phyloP scores from a whole-genome alignment of 2,329 filamentous ascomycete species.

The Aspergillus fumigatiaffinis region DNA sequence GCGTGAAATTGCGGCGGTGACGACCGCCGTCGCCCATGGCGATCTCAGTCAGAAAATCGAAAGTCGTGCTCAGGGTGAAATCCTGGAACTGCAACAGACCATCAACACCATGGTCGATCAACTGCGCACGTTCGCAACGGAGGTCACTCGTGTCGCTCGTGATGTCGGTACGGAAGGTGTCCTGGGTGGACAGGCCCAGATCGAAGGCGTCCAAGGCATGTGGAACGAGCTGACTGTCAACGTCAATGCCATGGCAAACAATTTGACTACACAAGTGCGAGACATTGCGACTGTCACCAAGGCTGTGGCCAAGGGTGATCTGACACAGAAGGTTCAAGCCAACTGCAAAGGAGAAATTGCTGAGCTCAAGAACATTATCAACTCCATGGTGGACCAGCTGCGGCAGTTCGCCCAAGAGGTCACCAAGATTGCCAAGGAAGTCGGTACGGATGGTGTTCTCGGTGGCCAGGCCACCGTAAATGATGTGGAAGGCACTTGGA shows the following conservation, averaged over 20 bases:
- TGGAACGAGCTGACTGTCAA: constrained; percentile 85
- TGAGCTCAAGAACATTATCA: constrained; percentile 96
- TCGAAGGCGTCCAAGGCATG: constrained; percentile 80
- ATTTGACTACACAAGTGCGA: constrained; percentile 81
- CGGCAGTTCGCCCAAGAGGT: constrained; percentile 97
- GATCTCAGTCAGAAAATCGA: constrained; percentile 83
- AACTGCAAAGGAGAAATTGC: constrained; percentile 88
- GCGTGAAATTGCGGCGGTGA: constrained; percentile 79
- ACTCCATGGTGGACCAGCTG: constrained; percentile 97
- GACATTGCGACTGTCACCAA: constrained; percentile 83
- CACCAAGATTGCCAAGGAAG: constrained; percentile 91
- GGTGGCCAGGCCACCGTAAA: constrained; percentile 94
- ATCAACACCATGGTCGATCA: constrained; percentile 91
- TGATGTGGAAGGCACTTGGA: constrained; percentile 96
- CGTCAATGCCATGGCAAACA: constrained; percentile 84
- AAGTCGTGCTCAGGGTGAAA: constrained; percentile 74
- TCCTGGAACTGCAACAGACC: constrained; percentile 76
- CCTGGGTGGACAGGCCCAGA: constrained; percentile 75
- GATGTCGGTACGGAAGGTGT: constrained; percentile 83
- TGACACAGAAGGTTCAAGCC: constrained; percentile 94
- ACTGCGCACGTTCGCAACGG: constrained; percentile 75
- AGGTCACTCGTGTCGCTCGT: constrained; percentile 76
- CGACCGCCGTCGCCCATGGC: constrained; percentile 76
- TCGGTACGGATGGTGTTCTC: constrained; percentile 90
- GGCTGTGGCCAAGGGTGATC: constrained; percentile 72